Conservation (phyloP, 805 yeast genomes). For the Cyberlindnera lachancei region DNA sequence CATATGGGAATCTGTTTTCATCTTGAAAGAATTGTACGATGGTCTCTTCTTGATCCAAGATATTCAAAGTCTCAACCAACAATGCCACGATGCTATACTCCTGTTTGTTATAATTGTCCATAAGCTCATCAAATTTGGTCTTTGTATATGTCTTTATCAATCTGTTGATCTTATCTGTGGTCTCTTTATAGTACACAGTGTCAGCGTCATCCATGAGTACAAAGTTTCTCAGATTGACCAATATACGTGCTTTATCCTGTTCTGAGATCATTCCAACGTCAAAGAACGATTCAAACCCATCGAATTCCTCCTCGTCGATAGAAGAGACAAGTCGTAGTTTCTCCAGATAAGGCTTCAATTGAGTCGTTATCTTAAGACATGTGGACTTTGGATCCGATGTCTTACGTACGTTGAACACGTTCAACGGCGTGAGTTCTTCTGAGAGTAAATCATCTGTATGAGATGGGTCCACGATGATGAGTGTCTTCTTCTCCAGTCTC, state of each 20-base stretch:
- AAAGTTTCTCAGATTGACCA: conserved; percentile 14
- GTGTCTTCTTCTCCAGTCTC: conserved; percentile 5
- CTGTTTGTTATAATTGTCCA: conserved; percentile 11
- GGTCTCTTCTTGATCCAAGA: conserved; percentile 28
- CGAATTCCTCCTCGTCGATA: conserved; percentile 5
- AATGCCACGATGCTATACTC: conserved; percentile 17
- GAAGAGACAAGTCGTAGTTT: conserved; percentile 4
- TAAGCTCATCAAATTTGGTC: conserved; percentile 15
- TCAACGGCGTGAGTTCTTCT: conserved; percentile 10
- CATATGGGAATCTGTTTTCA: conserved; percentile 26
- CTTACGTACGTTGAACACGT: conserved; percentile 9
- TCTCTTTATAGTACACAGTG: conserved; percentile 3
- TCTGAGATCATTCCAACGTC: conserved; percentile 10
- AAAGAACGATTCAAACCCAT: conserved; percentile 12
- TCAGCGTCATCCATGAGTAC: conserved; percentile 19
- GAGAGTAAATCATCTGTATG: conserved; percentile 11
- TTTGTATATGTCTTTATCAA: conserved; percentile 13
- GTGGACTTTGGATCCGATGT: conserved; percentile 18
- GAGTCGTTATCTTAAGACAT: conserved; percentile 3
- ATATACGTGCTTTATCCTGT: conserved; percentile 19
- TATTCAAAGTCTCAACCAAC: conserved; percentile 19
- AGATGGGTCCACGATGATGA: conserved; percentile 12
- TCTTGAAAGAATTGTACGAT: conserved; percentile 34
- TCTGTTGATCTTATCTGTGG: conserved; percentile 6
- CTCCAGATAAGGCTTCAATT: conserved; percentile 8